Conservation (phyloP, 257 asterid species). For the Euphrasia confusa region DNA sequence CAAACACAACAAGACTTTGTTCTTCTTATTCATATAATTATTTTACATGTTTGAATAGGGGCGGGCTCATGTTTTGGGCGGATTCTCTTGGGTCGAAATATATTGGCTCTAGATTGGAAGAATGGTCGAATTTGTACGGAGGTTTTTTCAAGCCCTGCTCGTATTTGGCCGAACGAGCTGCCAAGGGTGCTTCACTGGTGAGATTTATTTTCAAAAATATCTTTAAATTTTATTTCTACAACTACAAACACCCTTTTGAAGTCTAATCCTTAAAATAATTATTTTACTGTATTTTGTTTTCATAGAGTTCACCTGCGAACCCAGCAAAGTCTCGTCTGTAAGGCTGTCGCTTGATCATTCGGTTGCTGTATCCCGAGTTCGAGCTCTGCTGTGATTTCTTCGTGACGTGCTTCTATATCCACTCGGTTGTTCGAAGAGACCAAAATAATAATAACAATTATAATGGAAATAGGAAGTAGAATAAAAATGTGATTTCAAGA, state of each 20-base stretch:
- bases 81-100: slow-evolving; percentile 86
- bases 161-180: slow-evolving; percentile 73
- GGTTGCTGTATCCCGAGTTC: not conserved
- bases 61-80: slow-evolving; percentile 92
- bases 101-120: slow-evolving; percentile 70
- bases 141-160: slow-evolving; percentile 84
- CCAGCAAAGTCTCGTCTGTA: slow-evolving; percentile 57
- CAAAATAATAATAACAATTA: not conserved
- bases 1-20: not conserved
- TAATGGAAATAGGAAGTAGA: slow-evolving; percentile 26
- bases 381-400: not conserved
- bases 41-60: slow-evolving; percentile 44
- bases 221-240: not conserved
- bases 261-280: not conserved
- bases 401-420: slow-evolving; percentile 8
- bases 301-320: slow-evolving; percentile 49
- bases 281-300: slow-evolving; percentile 10
- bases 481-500: slow-evolving; percentile 20
- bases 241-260: not conserved
- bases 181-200: slow-evolving; percentile 81
- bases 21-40: not conserved
- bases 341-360: slow-evolving; percentile 22
- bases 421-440: not conserved
- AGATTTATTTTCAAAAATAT: slow-evolving; percentile 25
- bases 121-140: slow-evolving; percentile 67